Evolutionary conservation across 2,329 filamentous ascomycete genomes (phyloP).

Genomic region (Claviceps lovelessii): DNA sequence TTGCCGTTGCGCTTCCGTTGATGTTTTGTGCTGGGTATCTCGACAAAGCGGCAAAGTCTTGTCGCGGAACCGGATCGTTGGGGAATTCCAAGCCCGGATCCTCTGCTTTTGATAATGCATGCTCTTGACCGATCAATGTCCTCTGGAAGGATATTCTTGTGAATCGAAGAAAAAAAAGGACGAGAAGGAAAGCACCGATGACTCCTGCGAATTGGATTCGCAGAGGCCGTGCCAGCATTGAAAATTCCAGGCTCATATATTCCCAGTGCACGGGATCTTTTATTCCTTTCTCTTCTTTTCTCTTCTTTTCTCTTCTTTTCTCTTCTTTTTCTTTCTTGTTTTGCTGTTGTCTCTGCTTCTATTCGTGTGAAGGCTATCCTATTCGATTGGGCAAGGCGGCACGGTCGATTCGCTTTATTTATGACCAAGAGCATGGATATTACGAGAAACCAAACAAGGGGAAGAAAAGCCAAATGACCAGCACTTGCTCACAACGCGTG

Average conservation of each 20-base stretch:
- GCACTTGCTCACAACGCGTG: too few relatives aligned
- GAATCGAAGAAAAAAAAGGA: neutral
- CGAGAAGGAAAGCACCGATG: neutral
- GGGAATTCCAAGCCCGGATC: conserved; percentile 1
- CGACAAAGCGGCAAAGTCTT: neutral
- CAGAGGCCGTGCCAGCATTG: neutral
- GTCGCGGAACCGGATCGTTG: conserved; percentile 1
- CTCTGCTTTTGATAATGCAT: neutral
- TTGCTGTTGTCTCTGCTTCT: neutral
- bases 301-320: neutral
- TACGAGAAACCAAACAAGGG: too few relatives aligned
- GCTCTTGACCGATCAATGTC: neutral
- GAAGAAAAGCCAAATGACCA: too few relatives aligned
- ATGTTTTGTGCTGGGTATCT: conserved; percentile 1
- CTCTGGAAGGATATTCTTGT: neutral
- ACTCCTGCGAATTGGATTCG: neutral
- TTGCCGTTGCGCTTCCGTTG: neutral
- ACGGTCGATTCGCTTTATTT: too few relatives aligned
- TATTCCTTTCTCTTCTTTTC: too few relatives aligned
- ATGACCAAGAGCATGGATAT: too few relatives aligned
- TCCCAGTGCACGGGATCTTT: neutral
- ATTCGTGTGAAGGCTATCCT: neutral
- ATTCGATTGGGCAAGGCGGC: too few relatives aligned
- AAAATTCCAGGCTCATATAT: too few relatives aligned
- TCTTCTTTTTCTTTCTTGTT: neutral